A percentile compares a stretch with the other conserved stretches of the same genome.
Conservation (phyloP, 1,139 yeast genomes). For the Nakaseomyces delphensis region DNA sequence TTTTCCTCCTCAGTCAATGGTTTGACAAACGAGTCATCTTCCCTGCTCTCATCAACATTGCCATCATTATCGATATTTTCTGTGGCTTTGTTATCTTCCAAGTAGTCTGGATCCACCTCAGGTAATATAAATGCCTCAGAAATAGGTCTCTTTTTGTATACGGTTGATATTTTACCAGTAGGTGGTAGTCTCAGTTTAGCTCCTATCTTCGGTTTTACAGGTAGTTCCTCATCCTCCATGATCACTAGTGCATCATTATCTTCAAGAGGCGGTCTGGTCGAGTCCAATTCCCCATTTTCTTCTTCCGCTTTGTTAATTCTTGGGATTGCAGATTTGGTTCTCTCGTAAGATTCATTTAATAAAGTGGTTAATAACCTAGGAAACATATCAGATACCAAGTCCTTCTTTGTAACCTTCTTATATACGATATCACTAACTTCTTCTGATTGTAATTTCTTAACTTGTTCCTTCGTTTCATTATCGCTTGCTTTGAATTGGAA, state of each 20-base stretch:
- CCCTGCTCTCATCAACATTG: background rate
- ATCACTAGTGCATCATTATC: slow-evolving; percentile 33
- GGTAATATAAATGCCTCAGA: slow-evolving; percentile 45
- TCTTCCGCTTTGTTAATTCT: slow-evolving; percentile 30
- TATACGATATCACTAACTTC: slow-evolving; percentile 50
- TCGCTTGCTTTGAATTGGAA: slow-evolving; percentile 63
- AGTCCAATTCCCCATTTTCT: slow-evolving; percentile 16
- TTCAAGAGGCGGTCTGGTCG: slow-evolving; percentile 28
- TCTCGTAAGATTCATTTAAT: slow-evolving; percentile 43
- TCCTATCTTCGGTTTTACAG: slow-evolving; percentile 59
- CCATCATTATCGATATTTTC: background rate
- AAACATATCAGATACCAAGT: slow-evolving; percentile 49
- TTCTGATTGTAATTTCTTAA: slow-evolving; percentile 49
- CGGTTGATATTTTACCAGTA: slow-evolving; percentile 68
- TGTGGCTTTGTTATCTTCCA: slow-evolving; percentile 5
- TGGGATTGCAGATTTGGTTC: slow-evolving; percentile 42
- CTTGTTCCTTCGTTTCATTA: slow-evolving; percentile 38
- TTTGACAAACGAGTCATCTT: slow-evolving; percentile 2
- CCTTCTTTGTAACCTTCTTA: slow-evolving; percentile 42
- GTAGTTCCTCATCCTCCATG: slow-evolving; percentile 68
- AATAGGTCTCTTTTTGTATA: slow-evolving; percentile 55
- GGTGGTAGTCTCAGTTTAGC: slow-evolving; percentile 87
- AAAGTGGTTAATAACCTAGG: slow-evolving; percentile 41
- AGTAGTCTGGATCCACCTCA: slow-evolving; percentile 22
- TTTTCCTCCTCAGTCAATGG: slow-evolving; percentile 1